Evolutionary conservation across 2,329 filamentous ascomycete genomes (phyloP).

Genomic region (Colletotrichum truncatum): DNA sequence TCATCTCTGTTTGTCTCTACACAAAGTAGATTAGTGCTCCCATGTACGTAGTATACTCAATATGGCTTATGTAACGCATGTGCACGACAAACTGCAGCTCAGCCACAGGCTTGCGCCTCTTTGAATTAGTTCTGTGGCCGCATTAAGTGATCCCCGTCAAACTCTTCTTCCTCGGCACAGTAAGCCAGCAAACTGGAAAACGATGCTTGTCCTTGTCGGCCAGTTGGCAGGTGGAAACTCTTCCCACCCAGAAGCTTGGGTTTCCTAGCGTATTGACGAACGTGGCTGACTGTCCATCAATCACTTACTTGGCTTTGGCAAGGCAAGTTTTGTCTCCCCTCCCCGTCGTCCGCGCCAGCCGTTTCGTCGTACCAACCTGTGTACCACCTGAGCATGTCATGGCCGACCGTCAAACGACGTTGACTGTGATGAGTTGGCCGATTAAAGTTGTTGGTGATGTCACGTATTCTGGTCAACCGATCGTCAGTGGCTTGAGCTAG

Average conservation of each 20-base stretch:
- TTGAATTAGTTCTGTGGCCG: not conserved
- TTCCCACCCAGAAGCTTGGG: not conserved
- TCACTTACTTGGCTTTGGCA: not conserved
- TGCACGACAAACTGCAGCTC: not conserved
- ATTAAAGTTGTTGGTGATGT: slow-evolving; percentile 9
- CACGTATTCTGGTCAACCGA: not conserved
- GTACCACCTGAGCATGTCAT: not conserved
- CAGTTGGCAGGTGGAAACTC: slow-evolving; percentile 13
- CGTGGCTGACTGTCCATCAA: slow-evolving; percentile 5
- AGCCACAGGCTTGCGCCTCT: slow-evolving; percentile 22
- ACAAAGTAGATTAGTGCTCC: too few species aligned
- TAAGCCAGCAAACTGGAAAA: not conserved
- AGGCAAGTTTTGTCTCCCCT: not conserved
- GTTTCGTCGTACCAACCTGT: not conserved
- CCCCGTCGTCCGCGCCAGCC: slow-evolving; percentile 2
- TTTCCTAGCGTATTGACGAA: not conserved
- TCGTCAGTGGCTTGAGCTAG: not conserved
- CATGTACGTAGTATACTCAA: too few species aligned
- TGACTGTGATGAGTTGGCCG: not conserved
- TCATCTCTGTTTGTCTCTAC: too few species aligned
- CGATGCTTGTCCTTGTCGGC: slow-evolving; percentile 3
- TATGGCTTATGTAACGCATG: too few species aligned
- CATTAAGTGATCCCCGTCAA: not conserved
- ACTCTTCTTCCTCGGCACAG: not conserved
- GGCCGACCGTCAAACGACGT: not conserved